Conservation (phyloP, 2,329 filamentous ascomycete species). For the Cladophialophora chaetospira region DNA sequence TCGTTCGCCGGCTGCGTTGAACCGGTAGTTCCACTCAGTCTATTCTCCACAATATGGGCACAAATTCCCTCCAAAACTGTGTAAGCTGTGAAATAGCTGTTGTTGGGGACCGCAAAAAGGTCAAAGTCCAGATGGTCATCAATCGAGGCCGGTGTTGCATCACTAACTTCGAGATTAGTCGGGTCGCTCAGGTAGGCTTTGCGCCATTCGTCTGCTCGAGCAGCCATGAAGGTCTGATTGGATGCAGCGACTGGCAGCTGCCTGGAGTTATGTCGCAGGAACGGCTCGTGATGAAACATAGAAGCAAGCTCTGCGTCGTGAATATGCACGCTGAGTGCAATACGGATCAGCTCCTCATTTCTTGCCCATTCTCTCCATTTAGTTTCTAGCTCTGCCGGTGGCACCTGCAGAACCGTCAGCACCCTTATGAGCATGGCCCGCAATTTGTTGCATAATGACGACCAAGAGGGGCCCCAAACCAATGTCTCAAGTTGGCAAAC, state of each 20-base stretch:
- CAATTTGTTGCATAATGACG: no score
- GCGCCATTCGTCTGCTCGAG: slow-evolving; percentile 27
- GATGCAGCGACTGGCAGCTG: slow-evolving; percentile 26
- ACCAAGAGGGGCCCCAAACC: no score
- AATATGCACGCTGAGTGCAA: slow-evolving; percentile 33
- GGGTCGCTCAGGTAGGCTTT: slow-evolving; percentile 24
- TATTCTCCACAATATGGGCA: slow-evolving; percentile 31
- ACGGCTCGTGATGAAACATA: slow-evolving; percentile 28
- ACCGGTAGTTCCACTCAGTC: slow-evolving; percentile 21
- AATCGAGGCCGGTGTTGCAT: slow-evolving; percentile 18
- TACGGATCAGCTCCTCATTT: slow-evolving; percentile 35
- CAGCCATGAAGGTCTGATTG: slow-evolving; percentile 24
- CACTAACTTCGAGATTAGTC: slow-evolving; percentile 21
- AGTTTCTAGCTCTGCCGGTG: slow-evolving; percentile 20
- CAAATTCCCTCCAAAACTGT: slow-evolving; percentile 32
- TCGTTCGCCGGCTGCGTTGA: slow-evolving; percentile 19
- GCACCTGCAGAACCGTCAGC: no score
- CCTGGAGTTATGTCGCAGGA: slow-evolving; percentile 27
- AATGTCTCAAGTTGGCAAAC: no score
- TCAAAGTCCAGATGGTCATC: slow-evolving; percentile 26
- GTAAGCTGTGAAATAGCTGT: slow-evolving; percentile 30
- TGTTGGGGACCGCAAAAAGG: slow-evolving; percentile 20
- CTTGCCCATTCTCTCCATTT: slow-evolving; percentile 35
- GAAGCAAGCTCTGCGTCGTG: slow-evolving; percentile 34
- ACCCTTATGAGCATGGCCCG: no score